Evolutionary conservation across 208 protist species (phyloP).

Genomic region (Naegleria lovaniensis): DNA sequence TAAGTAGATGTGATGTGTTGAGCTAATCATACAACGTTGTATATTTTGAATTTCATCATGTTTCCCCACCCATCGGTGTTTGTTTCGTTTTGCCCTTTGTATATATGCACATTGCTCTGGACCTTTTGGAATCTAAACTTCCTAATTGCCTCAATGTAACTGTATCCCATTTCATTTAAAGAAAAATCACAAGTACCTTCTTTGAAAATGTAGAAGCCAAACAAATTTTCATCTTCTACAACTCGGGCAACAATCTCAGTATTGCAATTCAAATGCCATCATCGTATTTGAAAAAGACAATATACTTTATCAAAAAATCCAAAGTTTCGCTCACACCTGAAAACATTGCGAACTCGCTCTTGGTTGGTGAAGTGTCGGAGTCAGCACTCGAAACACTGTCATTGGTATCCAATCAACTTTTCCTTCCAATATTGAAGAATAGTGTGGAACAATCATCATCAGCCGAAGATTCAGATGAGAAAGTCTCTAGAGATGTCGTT

Average conservation of each 20-base stretch:
- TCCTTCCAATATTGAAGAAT: neutral
- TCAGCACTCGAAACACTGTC: neutral
- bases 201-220: neutral
- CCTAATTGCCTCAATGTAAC: no score
- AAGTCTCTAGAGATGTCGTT: conserved; percentile 81
- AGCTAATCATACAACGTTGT: neutral
- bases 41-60: no score
- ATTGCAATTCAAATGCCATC: neutral
- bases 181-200: neutral
- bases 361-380: neutral
- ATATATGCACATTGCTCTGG: no score
- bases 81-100: no score
- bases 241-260: neutral
- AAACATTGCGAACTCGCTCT: neutral
- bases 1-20: neutral
- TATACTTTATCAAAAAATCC: neutral
- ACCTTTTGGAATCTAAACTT: no score
- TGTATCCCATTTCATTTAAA: neutral
- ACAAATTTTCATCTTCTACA: neutral
- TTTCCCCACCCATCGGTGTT: neutral
- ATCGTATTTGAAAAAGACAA: neutral
- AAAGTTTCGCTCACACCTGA: neutral
- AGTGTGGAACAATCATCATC: neutral
- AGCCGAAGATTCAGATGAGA: conserved; percentile 64
- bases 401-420: neutral